Conservation (phyloP, 192 early-diverging fungal species). For the Umbelopsis isabellina region DNA sequence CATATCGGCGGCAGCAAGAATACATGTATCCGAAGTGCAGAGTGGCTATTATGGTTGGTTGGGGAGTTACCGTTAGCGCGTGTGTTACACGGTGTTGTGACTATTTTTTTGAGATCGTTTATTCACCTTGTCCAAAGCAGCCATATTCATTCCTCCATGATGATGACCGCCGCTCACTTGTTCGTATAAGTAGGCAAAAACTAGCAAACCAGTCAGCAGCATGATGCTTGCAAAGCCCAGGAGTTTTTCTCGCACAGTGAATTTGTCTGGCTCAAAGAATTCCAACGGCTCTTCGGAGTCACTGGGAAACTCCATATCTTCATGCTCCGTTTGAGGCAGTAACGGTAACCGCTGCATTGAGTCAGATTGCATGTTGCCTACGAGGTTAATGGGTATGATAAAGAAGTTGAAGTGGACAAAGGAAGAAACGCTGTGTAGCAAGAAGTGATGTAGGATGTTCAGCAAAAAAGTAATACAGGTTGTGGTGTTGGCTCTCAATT, state of each 20-base stretch:
- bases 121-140: neutral
- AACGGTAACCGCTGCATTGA: neutral
- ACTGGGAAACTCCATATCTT: neutral
- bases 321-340: neutral
- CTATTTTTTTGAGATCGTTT: neutral
- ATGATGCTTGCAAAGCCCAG: neutral
- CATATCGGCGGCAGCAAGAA: neutral
- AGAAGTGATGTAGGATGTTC: too few species aligned
- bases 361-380: neutral
- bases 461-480: neutral
- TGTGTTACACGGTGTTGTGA: neutral
- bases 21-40: neutral
- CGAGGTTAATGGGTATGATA: too few species aligned
- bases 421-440: neutral
- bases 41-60: neutral
- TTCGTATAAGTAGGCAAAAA: conserved; percentile 6
- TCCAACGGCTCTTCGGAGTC: neutral
- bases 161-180: neutral
- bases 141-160: conserved; percentile 6
- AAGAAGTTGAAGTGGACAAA: neutral
- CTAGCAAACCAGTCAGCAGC: neutral
- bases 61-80: neutral
- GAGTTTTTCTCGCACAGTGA: neutral
- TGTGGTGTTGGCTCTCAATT: neutral
- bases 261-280: neutral